Conservation (phyloP, 441 rosid genomes). For the Pelargonium fulgidum region DNA sequence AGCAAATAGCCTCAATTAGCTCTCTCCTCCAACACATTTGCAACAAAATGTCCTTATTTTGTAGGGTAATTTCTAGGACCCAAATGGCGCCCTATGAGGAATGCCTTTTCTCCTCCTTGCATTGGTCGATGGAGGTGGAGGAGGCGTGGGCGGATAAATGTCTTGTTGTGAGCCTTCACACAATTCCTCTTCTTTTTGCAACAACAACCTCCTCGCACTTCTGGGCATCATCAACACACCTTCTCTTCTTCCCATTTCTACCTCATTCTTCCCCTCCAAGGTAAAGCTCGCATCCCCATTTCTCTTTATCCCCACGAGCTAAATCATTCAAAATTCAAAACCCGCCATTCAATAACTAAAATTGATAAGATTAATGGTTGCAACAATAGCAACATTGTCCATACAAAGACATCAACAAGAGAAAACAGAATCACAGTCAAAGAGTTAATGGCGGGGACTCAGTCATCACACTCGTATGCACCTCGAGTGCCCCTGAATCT, state of each 20-base stretch:
- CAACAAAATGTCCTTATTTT: conserved; percentile 3
- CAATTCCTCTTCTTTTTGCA: not conserved
- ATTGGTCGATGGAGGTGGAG: not conserved
- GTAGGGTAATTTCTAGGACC: not conserved
- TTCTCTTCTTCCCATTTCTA: conserved; percentile 33
- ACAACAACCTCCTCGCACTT: not conserved
- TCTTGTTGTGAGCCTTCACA: not conserved
- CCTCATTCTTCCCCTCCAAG: conserved; percentile 42
- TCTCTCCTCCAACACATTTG: too few relatives aligned
- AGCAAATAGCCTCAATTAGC: too few relatives aligned
- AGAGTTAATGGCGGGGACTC: too few relatives aligned
- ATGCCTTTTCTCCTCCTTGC: conserved; percentile 25
- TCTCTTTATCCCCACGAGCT: conserved; percentile 57
- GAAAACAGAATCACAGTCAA: too few relatives aligned
- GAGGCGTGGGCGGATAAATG: not conserved
- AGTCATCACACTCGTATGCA: too few relatives aligned
- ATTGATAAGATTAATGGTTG: too few relatives aligned
- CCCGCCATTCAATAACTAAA: too few relatives aligned
- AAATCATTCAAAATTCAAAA: not conserved
- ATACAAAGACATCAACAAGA: too few relatives aligned
- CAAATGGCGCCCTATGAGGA: not conserved
- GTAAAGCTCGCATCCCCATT: conserved; percentile 44
- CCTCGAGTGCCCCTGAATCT: too few relatives aligned
- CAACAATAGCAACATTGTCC: too few relatives aligned
- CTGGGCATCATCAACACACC: conserved; percentile 8